A percentile compares a stretch with the other conserved stretches of the same genome.
phyloP scores from a whole-genome alignment of 1,284 basidiomycete species.

The Ustilago curta region DNA sequence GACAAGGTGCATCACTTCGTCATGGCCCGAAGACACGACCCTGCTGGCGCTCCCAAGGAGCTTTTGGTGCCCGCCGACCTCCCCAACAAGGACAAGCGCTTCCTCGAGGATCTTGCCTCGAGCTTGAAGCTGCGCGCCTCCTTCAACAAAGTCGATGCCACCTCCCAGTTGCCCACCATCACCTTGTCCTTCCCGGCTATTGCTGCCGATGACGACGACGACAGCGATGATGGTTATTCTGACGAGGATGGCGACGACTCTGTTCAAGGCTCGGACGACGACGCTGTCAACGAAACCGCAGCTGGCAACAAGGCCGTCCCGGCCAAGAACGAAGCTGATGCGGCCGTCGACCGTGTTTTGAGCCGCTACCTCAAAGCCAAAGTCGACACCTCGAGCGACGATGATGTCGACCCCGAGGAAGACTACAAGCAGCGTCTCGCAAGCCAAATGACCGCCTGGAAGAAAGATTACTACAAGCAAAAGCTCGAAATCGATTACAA shows the following conservation, averaged over 20 bases:
- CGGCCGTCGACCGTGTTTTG: conserved; percentile 84
- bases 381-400: conserved; percentile 48
- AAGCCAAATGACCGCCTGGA: conserved; percentile 92
- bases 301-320: conserved; percentile 13
- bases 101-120: conserved; percentile 58
- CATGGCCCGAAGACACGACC: conserved; percentile 82
- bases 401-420: conserved; percentile 45
- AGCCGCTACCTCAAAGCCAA: conserved; percentile 88
- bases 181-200: conserved; percentile 49
- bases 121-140: conserved; percentile 56
- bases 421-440: conserved; percentile 79
- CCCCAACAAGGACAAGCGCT: conserved; percentile 49
- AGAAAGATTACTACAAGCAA: conserved; percentile 82
- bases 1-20: conserved; percentile 79
- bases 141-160: conserved; percentile 66
- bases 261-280: conserved; percentile 66
- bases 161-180: conserved; percentile 54
- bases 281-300: conserved; percentile 72
- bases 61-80: conserved; percentile 51
- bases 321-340: conserved; percentile 61
- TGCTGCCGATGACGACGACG: conserved; percentile 37
- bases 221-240: conserved; percentile 32
- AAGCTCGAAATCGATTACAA: conserved; percentile 71
- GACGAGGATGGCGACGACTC: conserved; percentile 40
- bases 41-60: conserved; percentile 51